Conservation (phyloP, 345 rosid species). For the Eucalyptus caleyi region DNA sequence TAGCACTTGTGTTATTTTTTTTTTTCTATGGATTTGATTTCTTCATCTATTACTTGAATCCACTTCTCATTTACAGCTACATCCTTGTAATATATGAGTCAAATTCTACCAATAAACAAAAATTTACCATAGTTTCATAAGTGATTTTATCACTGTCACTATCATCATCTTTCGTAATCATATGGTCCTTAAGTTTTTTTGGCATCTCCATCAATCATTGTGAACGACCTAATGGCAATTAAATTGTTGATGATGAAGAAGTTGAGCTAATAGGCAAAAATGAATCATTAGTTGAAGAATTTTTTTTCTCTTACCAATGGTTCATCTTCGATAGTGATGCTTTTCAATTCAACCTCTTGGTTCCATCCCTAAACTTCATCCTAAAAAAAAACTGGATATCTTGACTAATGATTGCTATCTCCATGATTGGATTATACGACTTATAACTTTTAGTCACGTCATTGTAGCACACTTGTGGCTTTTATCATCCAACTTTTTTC, state of each 20-base stretch:
- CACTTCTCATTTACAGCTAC: background rate
- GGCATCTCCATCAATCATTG: background rate
- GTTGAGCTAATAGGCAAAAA: background rate
- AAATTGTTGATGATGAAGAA: background rate
- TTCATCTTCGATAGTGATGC: background rate
- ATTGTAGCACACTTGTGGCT: background rate
- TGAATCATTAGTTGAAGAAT: background rate
- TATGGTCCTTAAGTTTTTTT: background rate
- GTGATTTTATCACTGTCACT: background rate
- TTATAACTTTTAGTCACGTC: background rate
- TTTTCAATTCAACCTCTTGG: background rate
- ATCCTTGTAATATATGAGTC: background rate
- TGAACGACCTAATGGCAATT: background rate
- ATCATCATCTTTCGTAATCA: background rate
- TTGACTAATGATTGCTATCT: background rate
- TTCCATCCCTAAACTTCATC: background rate
- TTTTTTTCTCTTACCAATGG: background rate
- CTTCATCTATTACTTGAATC: background rate
- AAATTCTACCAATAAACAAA: background rate
- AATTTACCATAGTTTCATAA: background rate
- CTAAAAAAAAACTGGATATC: background rate
- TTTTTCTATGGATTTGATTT: background rate
- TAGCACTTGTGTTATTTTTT: background rate
- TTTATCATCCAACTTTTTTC: background rate
- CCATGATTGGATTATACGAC: background rate